These are phyloP conservation scores for Zymoseptoria ardabiliae DNA, from an alignment of 2,329 filamentous ascomycete genomes.

Conservation along the genomic window DNA sequence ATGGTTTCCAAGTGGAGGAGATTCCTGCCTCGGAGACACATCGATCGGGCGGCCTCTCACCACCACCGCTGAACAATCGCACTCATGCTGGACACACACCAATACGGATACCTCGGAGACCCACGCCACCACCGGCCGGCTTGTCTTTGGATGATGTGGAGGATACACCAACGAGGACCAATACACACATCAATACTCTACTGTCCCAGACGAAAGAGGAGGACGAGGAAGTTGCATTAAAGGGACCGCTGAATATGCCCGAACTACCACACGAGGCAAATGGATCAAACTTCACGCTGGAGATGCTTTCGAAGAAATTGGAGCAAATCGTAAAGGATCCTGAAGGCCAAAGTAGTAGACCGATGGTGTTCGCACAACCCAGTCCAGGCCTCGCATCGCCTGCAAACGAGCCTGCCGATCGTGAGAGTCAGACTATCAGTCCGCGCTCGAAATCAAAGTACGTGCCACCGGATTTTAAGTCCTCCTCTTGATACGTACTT, in stretches of 20 bases:
- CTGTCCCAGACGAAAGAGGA: conserved; percentile 22
- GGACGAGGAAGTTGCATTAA: conserved; percentile 28
- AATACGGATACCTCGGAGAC: conserved; percentile 21
- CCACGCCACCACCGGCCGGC: conserved; percentile 23
- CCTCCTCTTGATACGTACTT: not conserved
- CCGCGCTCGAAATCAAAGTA: conserved; percentile 2
- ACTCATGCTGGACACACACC: conserved; percentile 30
- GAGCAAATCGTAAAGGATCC: conserved; percentile 29
- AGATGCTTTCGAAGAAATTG: conserved; percentile 26
- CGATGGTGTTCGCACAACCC: conserved; percentile 24
- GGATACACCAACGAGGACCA: conserved; percentile 31
- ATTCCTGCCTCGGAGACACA: conserved; percentile 19
- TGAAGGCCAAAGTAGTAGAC: conserved; percentile 23
- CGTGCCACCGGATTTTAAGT: not conserved
- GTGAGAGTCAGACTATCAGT: conserved; percentile 5
- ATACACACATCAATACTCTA: conserved; percentile 29
- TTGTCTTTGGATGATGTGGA: conserved; percentile 24
- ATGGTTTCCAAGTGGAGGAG: conserved; percentile 25
- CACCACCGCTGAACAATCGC: conserved; percentile 26
- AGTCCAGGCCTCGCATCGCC: conserved; percentile 26
- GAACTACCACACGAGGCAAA: conserved; percentile 28
- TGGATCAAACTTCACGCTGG: conserved; percentile 31
- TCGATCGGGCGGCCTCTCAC: conserved; percentile 20
- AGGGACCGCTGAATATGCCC: conserved; percentile 30
- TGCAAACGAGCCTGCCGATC: conserved; percentile 6